These are phyloP conservation scores for Pyricularia grisea DNA, from an alignment of 2,329 filamentous ascomycete genomes.

Conservation along the genomic window DNA sequence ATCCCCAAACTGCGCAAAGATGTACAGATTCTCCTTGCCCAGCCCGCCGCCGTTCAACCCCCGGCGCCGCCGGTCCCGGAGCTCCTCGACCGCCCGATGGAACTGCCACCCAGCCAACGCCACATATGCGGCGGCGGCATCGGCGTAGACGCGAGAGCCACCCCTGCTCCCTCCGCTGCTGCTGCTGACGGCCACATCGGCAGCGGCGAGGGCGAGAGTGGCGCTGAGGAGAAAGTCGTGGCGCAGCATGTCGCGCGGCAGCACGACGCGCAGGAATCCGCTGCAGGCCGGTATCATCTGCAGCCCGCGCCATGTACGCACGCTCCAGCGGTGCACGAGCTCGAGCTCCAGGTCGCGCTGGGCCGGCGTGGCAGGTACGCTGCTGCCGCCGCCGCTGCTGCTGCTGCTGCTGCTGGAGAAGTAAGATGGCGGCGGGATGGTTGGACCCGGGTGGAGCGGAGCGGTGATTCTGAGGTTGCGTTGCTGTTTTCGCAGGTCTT, in stretches of 20 bases:
- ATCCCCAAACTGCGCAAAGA: background rate
- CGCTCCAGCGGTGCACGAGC: background rate
- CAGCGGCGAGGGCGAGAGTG: background rate
- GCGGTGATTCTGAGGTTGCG: background rate
- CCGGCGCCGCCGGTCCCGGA: too few species aligned
- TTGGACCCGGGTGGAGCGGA: background rate
- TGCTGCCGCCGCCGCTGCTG: background rate
- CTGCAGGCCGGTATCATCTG: background rate
- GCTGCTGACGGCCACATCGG: background rate
- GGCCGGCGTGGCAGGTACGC: background rate
- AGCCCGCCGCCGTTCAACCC: background rate
- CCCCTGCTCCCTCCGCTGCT: background rate
- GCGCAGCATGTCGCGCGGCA: background rate
- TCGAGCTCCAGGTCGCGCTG: background rate
- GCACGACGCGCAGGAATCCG: background rate
- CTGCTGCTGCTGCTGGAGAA: background rate
- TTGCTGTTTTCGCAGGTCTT: background rate
- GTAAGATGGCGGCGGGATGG: background rate
- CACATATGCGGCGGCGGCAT: background rate
- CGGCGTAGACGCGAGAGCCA: background rate
- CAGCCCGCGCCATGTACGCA: background rate
- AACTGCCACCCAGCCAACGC: background rate
- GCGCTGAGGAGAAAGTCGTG: background rate
- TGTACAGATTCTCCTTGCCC: background rate
- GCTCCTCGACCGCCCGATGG: background rate